Base-by-base conservation (phyloP, 345 rosid species). In the Dipteronia sinensis region DNA sequence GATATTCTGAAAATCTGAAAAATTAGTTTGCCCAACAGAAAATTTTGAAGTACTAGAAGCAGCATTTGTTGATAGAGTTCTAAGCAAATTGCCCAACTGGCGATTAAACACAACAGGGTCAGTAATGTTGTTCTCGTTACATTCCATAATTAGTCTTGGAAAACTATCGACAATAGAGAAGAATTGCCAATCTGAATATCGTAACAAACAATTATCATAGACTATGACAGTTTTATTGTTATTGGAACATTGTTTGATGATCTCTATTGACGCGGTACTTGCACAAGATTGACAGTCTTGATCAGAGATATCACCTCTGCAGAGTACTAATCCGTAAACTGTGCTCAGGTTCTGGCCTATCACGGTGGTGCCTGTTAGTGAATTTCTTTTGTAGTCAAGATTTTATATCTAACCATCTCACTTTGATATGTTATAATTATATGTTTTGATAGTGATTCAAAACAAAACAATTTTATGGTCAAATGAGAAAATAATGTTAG, bases 221-320 rank as follows among this genome's bases (percentile, higher is more conserved):
- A 31, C 59, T 31, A 78, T n/a, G 38, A 25, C 76, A 29, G 87
- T 84, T 78, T 27, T 82, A 73, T 27, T 82, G 75, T 84, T 69
- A 67, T 27, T 65, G n/a, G 84, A 78, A 71, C 87, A 82, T 12
- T 64, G 61, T 27, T 49, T 72, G 38, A 16, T 44, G 42, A 84
- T 82, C 27, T 34, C 73, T 58, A 31, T 23, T 16, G 76, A 55
- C 13, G 76, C 61, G 2, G 49, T 58, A 20, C 38, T 49, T 7
- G 74, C 83, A 67, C 86, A 82, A 53, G 70, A 22, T 79, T 76
- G 81, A 69, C 89, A 86, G 5, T 47, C 80, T n/a, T 46, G 71
- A 17, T 29, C 16, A 8, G 84, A 78, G 27, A 63, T 23, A 44
- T 79, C 77, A 31, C 72, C 79, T 74, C 79, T 73, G 76, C 87